Conservation (phyloP, 768 basidiomycete genomes). For the Rhizopogon sp. region DNA sequence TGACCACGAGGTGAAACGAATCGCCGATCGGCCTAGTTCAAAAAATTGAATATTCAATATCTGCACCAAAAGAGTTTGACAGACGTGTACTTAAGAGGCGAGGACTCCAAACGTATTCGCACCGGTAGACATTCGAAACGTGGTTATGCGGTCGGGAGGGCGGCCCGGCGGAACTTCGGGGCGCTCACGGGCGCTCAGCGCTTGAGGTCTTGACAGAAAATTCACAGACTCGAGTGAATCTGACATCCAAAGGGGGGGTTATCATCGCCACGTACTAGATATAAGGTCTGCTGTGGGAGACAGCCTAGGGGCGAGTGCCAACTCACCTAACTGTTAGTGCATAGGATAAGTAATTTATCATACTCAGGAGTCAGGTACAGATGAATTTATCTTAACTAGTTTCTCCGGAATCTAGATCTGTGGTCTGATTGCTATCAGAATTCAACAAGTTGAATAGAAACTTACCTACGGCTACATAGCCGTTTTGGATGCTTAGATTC, state of each 20-base stretch:
- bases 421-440: background rate
- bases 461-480: background rate
- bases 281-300: too few relatives aligned
- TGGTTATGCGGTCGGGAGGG: background rate
- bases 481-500: too few relatives aligned
- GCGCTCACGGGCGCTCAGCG: too few relatives aligned
- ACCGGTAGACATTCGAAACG: too few relatives aligned
- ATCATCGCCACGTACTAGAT: too few relatives aligned
- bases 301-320: background rate
- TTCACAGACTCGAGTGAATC: background rate
- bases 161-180: too few relatives aligned
- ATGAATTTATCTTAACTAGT: background rate
- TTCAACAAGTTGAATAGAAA: background rate
- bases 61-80: background rate
- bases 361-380: background rate
- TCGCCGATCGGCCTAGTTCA: background rate
- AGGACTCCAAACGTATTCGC: too few relatives aligned
- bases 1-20: background rate
- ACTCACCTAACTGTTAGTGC: too few relatives aligned
- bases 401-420: background rate
- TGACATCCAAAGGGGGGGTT: background rate
- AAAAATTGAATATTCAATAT: too few relatives aligned
- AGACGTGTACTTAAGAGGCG: background rate
- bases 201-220: too few relatives aligned
- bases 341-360: too few relatives aligned